Evolutionary conservation across 805 yeast species (phyloP).

Genomic region (Yamadazyma takamatsuzukensis): DNA sequence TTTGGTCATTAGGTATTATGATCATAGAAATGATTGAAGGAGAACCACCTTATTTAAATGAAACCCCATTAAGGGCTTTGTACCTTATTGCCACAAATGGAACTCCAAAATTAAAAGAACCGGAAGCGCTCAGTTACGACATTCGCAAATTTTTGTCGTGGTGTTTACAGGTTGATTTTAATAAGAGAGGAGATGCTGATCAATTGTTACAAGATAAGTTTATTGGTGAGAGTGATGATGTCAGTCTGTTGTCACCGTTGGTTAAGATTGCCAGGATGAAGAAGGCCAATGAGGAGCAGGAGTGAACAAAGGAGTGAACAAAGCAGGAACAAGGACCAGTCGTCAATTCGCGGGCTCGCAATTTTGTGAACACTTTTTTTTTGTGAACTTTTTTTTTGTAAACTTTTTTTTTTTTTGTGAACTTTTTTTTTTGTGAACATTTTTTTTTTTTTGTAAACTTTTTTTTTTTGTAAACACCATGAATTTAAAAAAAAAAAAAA

Average conservation of each 20-base stretch:
- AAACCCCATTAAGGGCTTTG: slow-evolving; percentile 89
- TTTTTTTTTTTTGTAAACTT: too few species aligned
- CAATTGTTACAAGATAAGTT: slow-evolving; percentile 68
- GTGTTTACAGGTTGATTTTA: slow-evolving; percentile 81
- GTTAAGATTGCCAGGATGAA: slow-evolving; percentile 72
- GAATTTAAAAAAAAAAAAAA: too few species aligned
- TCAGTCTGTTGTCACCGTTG: slow-evolving; percentile 62
- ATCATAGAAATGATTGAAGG: slow-evolving; percentile 98
- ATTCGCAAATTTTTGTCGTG: slow-evolving; percentile 68
- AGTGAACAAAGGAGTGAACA: too few species aligned
- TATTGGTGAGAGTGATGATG: slow-evolving; percentile 59
- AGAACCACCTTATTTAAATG: slow-evolving; percentile 96
- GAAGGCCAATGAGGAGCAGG: slow-evolving; percentile 36
- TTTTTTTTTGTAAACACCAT: too few species aligned
- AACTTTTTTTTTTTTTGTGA: too few species aligned
- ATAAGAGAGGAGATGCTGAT: slow-evolving; percentile 72
- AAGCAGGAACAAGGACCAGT: too few species aligned
- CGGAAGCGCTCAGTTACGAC: slow-evolving; percentile 67
- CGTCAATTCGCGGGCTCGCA: too few species aligned
- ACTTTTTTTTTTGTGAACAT: too few species aligned
- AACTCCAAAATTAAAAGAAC: slow-evolving; percentile 88
- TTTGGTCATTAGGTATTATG: slow-evolving; percentile 98
- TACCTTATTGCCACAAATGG: slow-evolving; percentile 96
- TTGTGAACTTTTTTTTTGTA: too few species aligned
- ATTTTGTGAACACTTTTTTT: too few species aligned